Conservation (phyloP, 129 eudicot species). For the Centrapalus pauciflorus region DNA sequence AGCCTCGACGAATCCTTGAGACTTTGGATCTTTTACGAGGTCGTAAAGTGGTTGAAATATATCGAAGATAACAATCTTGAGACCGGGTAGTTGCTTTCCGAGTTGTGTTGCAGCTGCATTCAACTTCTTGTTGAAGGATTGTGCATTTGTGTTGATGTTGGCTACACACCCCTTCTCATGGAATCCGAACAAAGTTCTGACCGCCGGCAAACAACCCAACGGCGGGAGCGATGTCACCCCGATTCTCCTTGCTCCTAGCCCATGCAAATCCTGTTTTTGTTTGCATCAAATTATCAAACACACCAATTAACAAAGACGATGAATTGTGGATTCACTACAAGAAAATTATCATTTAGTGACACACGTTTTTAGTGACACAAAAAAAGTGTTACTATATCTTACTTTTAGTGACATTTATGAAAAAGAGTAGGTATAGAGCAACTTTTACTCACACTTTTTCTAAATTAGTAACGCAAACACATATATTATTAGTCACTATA, state of each 20-base stretch:
- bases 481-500: no score
- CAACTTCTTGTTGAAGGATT: slow-evolving; percentile 60
- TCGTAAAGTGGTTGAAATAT: slow-evolving; percentile 65
- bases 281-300: background rate
- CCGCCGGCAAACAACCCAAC: slow-evolving; percentile 77
- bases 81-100: slow-evolving; percentile 51
- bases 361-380: no score
- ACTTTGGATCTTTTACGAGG: slow-evolving; percentile 49
- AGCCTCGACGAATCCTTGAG: slow-evolving; percentile 82
- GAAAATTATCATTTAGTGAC: no score
- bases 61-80: slow-evolving; percentile 52
- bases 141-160: slow-evolving; percentile 61
- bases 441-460: no score
- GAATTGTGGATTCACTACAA: background rate
- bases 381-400: no score
- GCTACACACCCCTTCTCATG: slow-evolving; percentile 71
- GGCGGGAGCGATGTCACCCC: slow-evolving; percentile 96
- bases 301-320: background rate
- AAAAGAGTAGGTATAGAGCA: no score
- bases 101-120: slow-evolving; percentile 50
- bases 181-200: slow-evolving; percentile 67
- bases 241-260: slow-evolving; percentile 78
- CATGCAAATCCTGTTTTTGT: slow-evolving; percentile 50
- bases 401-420: no score
- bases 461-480: no score